These are phyloP conservation scores for Dendrothele bispora DNA, from an alignment of 768 basidiomycete genomes.

Conservation along the genomic window DNA sequence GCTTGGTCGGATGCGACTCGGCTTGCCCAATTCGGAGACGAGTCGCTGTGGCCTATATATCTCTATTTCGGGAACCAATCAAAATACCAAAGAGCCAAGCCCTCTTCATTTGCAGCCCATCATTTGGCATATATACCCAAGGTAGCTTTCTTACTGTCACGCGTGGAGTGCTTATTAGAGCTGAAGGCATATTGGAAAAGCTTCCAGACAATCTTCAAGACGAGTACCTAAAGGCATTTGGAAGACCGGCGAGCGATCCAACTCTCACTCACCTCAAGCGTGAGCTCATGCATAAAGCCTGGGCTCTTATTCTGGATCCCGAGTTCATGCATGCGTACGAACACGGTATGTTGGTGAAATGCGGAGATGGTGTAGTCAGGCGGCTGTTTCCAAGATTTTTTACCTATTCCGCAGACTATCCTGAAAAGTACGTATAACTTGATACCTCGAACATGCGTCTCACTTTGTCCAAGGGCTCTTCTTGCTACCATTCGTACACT, in stretches of 20 bases:
- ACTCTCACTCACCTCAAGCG: slow-evolving; percentile 29
- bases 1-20: slow-evolving; percentile 36
- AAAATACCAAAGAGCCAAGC: slow-evolving; percentile 33
- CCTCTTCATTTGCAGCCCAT: slow-evolving; percentile 26
- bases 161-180: neutral
- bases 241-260: slow-evolving; percentile 7
- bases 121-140: slow-evolving; percentile 39
- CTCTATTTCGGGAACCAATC: slow-evolving; percentile 35
- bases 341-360: slow-evolving; percentile 28
- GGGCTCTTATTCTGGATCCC: slow-evolving; percentile 22
- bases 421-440: slow-evolving; percentile 28
- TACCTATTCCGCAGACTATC: slow-evolving; percentile 35
- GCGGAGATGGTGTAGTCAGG: slow-evolving; percentile 25
- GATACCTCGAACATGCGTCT: slow-evolving; percentile 4
- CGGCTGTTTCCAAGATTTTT: slow-evolving; percentile 31
- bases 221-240: slow-evolving; percentile 3
- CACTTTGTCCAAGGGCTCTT: slow-evolving; percentile 21
- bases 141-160: slow-evolving; percentile 19
- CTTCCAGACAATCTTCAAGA: slow-evolving; percentile 31
- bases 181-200: slow-evolving; percentile 19
- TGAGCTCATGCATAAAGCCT: slow-evolving; percentile 30
- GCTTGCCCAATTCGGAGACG: slow-evolving; percentile 32
- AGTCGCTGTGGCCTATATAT: slow-evolving; percentile 41
- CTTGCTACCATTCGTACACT: slow-evolving; percentile 21
- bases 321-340: slow-evolving; percentile 25